Evolutionary conservation across 1,139 yeast species (phyloP).

Genomic region (Yamadazyma siamensis): DNA sequence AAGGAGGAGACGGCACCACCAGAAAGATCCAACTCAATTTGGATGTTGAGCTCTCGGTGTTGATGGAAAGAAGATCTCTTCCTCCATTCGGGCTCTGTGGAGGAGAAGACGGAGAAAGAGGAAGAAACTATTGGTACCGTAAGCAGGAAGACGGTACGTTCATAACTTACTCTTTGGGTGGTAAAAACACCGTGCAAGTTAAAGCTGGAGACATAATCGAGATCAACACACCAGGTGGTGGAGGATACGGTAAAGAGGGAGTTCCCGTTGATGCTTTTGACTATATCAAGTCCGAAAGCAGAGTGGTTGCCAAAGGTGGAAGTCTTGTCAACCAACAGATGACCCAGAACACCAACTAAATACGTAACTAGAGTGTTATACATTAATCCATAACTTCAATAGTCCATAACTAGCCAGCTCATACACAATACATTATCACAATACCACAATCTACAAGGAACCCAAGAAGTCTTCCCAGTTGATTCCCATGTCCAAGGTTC

Average conservation of each 20-base stretch:
- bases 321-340: no score
- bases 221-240: slow-evolving; percentile 48
- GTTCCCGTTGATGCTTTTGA: slow-evolving; percentile 16
- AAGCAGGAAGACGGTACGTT: slow-evolving; percentile 19
- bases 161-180: slow-evolving; percentile 36
- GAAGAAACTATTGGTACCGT: slow-evolving; percentile 37
- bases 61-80: slow-evolving; percentile 44
- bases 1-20: slow-evolving; percentile 45
- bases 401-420: no score
- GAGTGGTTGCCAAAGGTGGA: no score
- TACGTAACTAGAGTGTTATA: no score
- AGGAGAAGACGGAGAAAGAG: slow-evolving; percentile 39
- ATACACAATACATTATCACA: no score
- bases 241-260: slow-evolving; percentile 36
- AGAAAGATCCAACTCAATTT: slow-evolving; percentile 44
- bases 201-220: slow-evolving; percentile 40
- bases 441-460: no score
- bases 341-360: no score
- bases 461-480: no score
- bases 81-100: slow-evolving; percentile 47
- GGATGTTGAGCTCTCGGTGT: slow-evolving; percentile 39
- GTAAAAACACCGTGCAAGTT: slow-evolving; percentile 39
- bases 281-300: slow-evolving; percentile 22
- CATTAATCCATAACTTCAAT: no score
- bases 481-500: no score